Conservation (phyloP, 176 grass and related monocot species). For the Juncus effusus region DNA sequence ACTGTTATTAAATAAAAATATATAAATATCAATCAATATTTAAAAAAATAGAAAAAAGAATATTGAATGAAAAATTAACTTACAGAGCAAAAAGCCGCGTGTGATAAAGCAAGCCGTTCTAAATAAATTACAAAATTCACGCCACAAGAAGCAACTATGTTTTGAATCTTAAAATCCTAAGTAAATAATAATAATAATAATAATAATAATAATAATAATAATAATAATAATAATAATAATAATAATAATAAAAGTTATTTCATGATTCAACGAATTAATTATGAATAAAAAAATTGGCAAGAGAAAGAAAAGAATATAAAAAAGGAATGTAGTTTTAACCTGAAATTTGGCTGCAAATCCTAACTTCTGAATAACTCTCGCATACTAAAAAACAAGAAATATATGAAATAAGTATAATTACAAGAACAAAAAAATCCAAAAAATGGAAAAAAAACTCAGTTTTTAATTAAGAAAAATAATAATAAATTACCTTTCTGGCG, state of each 20-base stretch:
- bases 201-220: background rate
- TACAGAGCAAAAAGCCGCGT: constrained; percentile 95
- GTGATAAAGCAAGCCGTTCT: constrained; percentile 82
- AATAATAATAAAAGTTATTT: too few species aligned
- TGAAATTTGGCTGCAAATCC: constrained; percentile 96
- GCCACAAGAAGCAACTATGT: constrained; percentile 92
- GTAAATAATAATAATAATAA: background rate
- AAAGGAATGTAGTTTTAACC: constrained; percentile 38
- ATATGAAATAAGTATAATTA: constrained; percentile 6
- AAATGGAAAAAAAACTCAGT: too few species aligned
- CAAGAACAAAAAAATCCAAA: background rate
- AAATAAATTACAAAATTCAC: constrained; percentile 90
- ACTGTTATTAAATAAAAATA: constrained; percentile 33
- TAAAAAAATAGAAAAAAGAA: background rate
- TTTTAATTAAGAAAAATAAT: too few species aligned
- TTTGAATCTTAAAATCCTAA: constrained; percentile 96
- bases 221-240: too few species aligned
- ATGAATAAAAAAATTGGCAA: too few species aligned
- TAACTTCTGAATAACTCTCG: constrained; percentile 94
- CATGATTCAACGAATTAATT: too few species aligned
- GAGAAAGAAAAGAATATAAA: too few species aligned
- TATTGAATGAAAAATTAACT: constrained; percentile 27
- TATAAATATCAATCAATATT: background rate
- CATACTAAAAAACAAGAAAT: constrained; percentile 56
- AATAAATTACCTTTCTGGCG: constrained; percentile 70